Percentiles rank a stretch among this genome's conserved stretches.
Evolutionary conservation across 176 grass and related monocot species (phyloP).

Genomic region (Aegilops umbellulata): DNA sequence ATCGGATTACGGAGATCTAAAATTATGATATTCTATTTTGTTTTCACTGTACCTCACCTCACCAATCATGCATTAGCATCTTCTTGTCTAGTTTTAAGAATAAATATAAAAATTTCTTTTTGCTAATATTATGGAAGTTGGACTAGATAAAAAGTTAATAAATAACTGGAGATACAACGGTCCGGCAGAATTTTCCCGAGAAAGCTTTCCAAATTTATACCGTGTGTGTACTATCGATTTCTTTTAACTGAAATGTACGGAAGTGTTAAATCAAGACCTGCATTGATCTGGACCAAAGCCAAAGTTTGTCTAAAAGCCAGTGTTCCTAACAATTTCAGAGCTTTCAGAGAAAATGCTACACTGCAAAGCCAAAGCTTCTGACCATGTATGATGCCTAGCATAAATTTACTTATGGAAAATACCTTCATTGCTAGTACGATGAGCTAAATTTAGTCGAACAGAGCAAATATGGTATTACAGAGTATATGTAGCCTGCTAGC

Average conservation of each 20-base stretch:
- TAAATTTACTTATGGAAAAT: not conserved
- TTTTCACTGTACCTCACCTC: constrained; percentile 4
- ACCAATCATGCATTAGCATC: not conserved
- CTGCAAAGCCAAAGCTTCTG: not conserved
- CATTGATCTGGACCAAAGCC: not conserved
- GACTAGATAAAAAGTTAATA: not conserved
- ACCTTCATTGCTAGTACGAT: not conserved
- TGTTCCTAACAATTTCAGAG: not conserved
- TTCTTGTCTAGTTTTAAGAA: not conserved
- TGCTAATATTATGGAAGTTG: not conserved
- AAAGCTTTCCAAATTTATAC: not conserved
- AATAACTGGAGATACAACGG: not conserved
- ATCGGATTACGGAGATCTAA: not conserved
- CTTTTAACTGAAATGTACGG: not conserved
- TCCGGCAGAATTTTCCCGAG: not conserved
- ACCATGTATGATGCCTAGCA: not conserved
- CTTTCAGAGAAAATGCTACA: not conserved
- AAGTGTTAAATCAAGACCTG: not conserved
- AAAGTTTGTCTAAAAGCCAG: not conserved
- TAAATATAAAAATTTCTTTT: not conserved
- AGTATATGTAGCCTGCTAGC: not conserved
- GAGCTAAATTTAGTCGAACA: not conserved
- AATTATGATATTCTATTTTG: constrained; percentile 4
- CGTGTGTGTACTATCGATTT: not conserved
- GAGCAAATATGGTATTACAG: not conserved